Conservation (phyloP, 2,329 filamentous ascomycete genomes). For the Purpureocillium lavendulum region DNA sequence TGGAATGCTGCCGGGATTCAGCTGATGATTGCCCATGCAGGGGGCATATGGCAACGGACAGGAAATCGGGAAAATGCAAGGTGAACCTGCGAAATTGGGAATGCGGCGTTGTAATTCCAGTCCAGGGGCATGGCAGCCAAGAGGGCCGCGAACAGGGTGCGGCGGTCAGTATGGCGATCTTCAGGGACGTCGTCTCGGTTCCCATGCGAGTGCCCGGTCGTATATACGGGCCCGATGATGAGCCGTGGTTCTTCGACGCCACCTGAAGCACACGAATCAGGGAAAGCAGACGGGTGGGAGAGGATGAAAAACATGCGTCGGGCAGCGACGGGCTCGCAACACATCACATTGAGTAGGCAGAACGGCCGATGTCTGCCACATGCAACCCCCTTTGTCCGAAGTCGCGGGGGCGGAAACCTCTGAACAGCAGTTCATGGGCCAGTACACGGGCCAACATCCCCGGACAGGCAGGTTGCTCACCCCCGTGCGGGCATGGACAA, state of each 20-base stretch:
- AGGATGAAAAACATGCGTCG: no score
- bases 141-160: conserved; percentile 4
- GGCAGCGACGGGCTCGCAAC: no score
- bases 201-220: conserved; percentile 55
- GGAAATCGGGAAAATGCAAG: conserved; percentile 57
- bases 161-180: conserved; percentile 26
- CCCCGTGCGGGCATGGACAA: no score
- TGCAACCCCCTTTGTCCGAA: no score
- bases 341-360: no score
- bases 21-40: conserved; percentile 29
- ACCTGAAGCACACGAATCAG: conserved; percentile 10
- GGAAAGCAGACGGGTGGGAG: no score
- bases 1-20: conserved; percentile 2
- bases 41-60: conserved; percentile 71
- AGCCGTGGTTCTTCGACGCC: conserved; percentile 34
- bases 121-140: conserved; percentile 20
- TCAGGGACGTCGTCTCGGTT: conserved; percentile 48
- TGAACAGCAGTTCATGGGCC: no score
- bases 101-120: conserved; percentile 74
- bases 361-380: no score
- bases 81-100: conserved; percentile 92
- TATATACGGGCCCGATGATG: conserved; percentile 31
- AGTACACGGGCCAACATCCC: no score
- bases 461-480: no score
- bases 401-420: no score